Evolutionary conservation across 257 asterid genomes (phyloP).

Genomic region (Solanum sejunctum): DNA sequence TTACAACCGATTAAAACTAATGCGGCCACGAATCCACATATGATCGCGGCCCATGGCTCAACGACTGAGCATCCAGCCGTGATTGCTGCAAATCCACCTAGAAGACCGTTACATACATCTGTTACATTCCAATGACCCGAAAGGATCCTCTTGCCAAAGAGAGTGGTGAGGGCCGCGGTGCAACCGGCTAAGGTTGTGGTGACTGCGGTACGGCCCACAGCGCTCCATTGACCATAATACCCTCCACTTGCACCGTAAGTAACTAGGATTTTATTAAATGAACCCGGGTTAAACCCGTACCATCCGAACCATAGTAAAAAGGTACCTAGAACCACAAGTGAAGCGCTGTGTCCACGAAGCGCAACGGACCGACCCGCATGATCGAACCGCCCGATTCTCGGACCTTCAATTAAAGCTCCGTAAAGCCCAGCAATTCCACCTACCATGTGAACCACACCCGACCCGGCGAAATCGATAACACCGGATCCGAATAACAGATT

Average conservation of each 20-base stretch:
- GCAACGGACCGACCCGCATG: slow-evolving; percentile 59
- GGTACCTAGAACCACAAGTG: slow-evolving; percentile 64
- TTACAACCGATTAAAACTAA: slow-evolving; percentile 70
- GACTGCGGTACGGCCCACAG: slow-evolving; percentile 88
- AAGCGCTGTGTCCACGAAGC: slow-evolving; percentile 68
- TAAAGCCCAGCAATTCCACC: slow-evolving; percentile 80
- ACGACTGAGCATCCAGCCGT: slow-evolving; percentile 89
- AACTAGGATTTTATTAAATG: slow-evolving; percentile 39
- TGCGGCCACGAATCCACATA: slow-evolving; percentile 85
- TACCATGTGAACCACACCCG: slow-evolving; percentile 92
- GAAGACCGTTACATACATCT: slow-evolving; percentile 75
- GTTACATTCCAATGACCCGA: slow-evolving; percentile 94
- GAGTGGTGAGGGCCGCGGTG: slow-evolving; percentile 78
- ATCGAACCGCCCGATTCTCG: slow-evolving; percentile 76
- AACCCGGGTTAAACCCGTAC: slow-evolving; percentile 94
- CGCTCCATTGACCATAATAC: slow-evolving; percentile 90
- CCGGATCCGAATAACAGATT: slow-evolving; percentile 61
- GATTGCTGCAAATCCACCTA: slow-evolving; percentile 92
- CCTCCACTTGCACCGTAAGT: slow-evolving; percentile 25
- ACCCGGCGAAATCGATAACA: slow-evolving; percentile 86
- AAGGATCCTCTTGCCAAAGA: slow-evolving; percentile 54
- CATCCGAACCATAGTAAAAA: slow-evolving; percentile 82
- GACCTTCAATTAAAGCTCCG: slow-evolving; percentile 78
- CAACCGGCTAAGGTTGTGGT: slow-evolving; percentile 88
- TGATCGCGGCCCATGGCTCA: slow-evolving; percentile 90